Conservation (phyloP, 1,139 yeast species). For the Saccharomycopsis hybrid region DNA sequence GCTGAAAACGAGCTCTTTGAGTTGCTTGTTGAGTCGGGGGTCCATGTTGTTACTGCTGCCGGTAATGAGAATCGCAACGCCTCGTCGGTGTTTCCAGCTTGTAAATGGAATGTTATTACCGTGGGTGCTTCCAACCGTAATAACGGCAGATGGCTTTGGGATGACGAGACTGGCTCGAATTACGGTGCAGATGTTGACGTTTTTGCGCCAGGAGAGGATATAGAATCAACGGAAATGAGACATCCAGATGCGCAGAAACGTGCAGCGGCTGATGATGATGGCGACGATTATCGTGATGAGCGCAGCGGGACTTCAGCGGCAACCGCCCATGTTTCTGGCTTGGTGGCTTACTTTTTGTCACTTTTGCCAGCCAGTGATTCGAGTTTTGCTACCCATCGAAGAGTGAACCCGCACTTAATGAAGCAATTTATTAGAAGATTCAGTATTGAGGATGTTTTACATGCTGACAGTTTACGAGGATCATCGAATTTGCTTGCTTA, state of each 20-base stretch:
- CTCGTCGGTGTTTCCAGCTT: slow-evolving; percentile 56
- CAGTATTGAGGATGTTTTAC: no score
- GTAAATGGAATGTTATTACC: slow-evolving; percentile 51
- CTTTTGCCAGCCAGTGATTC: slow-evolving; percentile 70
- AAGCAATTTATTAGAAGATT: no score
- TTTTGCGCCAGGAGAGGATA: slow-evolving; percentile 55
- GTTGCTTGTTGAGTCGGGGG: slow-evolving; percentile 73
- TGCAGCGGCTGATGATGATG: slow-evolving; percentile 35
- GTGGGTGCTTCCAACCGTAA: slow-evolving; percentile 52
- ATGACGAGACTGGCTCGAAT: slow-evolving; percentile 49
- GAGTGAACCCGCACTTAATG: no score
- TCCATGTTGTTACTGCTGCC: slow-evolving; percentile 7
- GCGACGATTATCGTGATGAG: slow-evolving; percentile 76
- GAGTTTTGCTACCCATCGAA: slow-evolving; percentile 34
- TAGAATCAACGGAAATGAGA: slow-evolving; percentile 51
- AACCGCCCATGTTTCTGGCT: slow-evolving; percentile 14
- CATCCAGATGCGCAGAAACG: no score
- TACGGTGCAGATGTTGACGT: slow-evolving; percentile 61
- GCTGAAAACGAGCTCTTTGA: slow-evolving; percentile 46
- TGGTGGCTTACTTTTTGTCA: slow-evolving; percentile 15
- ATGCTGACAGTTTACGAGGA: no score
- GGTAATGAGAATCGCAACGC: slow-evolving; percentile 34
- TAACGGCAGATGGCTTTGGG: slow-evolving; percentile 25
- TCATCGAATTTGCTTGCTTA: no score
- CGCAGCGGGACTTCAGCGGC: slow-evolving; percentile 39